These are phyloP conservation scores for Pyracantha coccinea DNA, from an alignment of 331 rosid species.

Conservation along the genomic window DNA sequence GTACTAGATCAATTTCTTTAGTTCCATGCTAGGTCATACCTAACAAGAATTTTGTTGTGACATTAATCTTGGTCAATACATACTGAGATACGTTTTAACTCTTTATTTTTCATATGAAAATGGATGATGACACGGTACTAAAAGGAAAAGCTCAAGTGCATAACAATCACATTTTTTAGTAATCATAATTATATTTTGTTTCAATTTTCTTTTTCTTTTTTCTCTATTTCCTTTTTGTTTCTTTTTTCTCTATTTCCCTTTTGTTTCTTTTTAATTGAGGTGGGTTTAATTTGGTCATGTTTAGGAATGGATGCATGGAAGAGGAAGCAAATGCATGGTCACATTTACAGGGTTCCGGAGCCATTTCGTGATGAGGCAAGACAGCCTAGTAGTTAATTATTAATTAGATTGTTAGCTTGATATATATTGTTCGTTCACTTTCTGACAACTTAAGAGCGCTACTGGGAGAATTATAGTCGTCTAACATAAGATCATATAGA, in stretches of 20 bases:
- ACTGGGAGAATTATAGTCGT: neutral
- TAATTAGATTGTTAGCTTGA: too few species aligned
- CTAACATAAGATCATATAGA: neutral
- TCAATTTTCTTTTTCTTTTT: neutral
- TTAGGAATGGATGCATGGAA: slow-evolving; percentile 87
- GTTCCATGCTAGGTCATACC: neutral
- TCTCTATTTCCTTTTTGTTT: slow-evolving; percentile 3
- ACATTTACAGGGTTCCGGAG: slow-evolving; percentile 67
- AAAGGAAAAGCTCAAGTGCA: too few species aligned
- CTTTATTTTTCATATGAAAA: too few species aligned
- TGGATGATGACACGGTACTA: too few species aligned
- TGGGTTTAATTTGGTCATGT: neutral
- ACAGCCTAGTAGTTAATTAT: neutral
- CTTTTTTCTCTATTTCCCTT: slow-evolving; percentile 5
- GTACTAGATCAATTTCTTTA: neutral
- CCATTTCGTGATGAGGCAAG: slow-evolving; percentile 44
- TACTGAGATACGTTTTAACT: too few species aligned
- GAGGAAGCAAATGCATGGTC: slow-evolving; percentile 82
- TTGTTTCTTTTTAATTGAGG: neutral
- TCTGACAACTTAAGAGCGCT: neutral
- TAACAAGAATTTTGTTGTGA: neutral
- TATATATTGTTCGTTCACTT: neutral
- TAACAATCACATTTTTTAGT: neutral
- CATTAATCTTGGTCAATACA: neutral
- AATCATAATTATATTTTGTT: neutral